Evolutionary conservation across 129 eudicot genomes (phyloP).

Genomic region (Lonicera japonica): DNA sequence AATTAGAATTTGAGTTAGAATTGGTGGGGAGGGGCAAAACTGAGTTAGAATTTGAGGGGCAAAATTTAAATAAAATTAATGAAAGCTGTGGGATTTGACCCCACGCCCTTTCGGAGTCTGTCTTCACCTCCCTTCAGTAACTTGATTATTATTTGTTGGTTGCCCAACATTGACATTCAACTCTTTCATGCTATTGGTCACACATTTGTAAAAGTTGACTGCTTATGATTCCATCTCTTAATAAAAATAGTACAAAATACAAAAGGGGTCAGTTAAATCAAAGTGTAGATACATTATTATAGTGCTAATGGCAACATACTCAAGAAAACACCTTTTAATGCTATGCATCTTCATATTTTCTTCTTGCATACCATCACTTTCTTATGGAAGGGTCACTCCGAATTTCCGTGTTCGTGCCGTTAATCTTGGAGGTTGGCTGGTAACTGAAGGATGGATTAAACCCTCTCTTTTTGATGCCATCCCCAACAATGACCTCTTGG

Average conservation of each 20-base stretch:
- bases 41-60: too few relatives aligned
- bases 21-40: too few relatives aligned
- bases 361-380: conserved; percentile 8
- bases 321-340: conserved; percentile 16
- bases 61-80: too few relatives aligned
- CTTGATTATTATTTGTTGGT: too few relatives aligned
- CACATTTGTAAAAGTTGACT: neutral
- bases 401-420: conserved; percentile 44
- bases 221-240: neutral
- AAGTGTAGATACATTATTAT: too few relatives aligned
- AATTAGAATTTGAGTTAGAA: too few relatives aligned
- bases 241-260: too few relatives aligned
- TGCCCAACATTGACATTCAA: neutral
- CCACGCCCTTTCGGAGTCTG: conserved; percentile 99
- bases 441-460: conserved; percentile 80
- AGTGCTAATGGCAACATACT: conserved; percentile 8
- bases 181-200: neutral
- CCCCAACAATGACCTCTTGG: conserved; percentile 71
- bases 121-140: too few relatives aligned
- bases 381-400: conserved; percentile 23
- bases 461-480: conserved; percentile 75
- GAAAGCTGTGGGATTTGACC: conserved; percentile 99
- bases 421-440: conserved; percentile 87
- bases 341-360: conserved; percentile 18
- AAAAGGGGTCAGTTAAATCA: neutral